phyloP scores from a whole-genome alignment of 108 stramenopile genomes.

The Nannochloropsis gaditana region DNA sequence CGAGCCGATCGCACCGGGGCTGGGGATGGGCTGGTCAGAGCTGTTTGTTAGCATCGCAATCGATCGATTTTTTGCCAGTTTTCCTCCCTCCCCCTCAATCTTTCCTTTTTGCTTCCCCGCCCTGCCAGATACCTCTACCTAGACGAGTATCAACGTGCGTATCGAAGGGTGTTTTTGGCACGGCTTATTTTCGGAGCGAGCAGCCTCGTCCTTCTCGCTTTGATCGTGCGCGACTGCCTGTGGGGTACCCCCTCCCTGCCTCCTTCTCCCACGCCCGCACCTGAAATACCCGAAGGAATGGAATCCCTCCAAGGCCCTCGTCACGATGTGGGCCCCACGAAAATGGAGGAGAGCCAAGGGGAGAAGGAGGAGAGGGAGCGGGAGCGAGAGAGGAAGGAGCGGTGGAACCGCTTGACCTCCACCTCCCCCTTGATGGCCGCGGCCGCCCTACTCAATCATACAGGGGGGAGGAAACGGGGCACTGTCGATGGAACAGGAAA shows the following conservation, averaged over 20 bases:
- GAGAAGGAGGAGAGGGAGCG: conserved; percentile 16
- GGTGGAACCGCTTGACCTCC: not conserved
- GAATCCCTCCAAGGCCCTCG: not conserved
- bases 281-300: not conserved
- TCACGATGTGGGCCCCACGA: not conserved
- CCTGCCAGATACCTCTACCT: not conserved
- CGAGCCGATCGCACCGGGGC: no score
- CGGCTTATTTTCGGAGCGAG: not conserved
- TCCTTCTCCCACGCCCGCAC: not conserved
- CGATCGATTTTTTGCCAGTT: no score
- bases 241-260: not conserved
- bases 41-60: no score
- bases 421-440: not conserved
- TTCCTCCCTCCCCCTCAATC: not conserved
- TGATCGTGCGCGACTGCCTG: not conserved
- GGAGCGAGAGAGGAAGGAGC: not conserved
- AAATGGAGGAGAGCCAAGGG: not conserved
- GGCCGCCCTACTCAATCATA: not conserved
- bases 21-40: no score
- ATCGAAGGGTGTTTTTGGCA: not conserved
- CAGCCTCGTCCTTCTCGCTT: not conserved
- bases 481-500: not conserved
- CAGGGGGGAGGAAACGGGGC: not conserved
- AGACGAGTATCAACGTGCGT: not conserved
- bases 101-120: not conserved